Evolutionary conservation across 31 red algal genomes (phyloP).

Genomic region (Asparagopsis taxiformis): DNA sequence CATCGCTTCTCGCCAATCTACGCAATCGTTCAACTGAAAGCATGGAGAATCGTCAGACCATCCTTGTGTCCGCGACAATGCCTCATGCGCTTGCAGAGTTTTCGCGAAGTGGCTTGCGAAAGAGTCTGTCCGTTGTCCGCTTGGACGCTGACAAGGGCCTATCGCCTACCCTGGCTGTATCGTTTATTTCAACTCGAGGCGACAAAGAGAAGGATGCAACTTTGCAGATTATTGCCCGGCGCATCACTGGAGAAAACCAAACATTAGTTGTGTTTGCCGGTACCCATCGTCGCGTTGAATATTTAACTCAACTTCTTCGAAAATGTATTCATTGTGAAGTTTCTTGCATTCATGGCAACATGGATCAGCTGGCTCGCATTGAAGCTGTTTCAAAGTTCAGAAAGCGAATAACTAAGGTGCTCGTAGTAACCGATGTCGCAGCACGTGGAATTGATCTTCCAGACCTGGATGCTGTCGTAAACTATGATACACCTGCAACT

Average conservation of each 20-base stretch:
- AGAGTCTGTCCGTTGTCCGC: constrained; percentile 65
- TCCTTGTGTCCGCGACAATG: constrained; percentile 98
- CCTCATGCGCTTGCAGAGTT: constrained; percentile 92
- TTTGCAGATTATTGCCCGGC: constrained; percentile 59
- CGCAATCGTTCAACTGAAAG: constrained; percentile 24
- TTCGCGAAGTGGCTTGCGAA: constrained; percentile 70
- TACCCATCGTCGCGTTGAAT: constrained; percentile 78
- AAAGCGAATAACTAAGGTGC: constrained; percentile 27
- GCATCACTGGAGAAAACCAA: constrained; percentile 18
- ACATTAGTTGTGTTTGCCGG: constrained; percentile 67
- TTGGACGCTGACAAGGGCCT: constrained; percentile 86
- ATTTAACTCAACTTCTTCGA: constrained; percentile 42
- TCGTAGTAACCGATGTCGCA: constrained; percentile 98
- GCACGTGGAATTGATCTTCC: constrained; percentile 98
- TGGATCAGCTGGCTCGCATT: constrained; percentile 85
- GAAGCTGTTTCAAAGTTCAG: constrained; percentile 72
- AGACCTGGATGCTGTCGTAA: constrained; percentile 88
- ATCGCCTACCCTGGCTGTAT: constrained; percentile 71
- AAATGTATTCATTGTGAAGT: constrained; percentile 16
- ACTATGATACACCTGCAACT: constrained; percentile 90
- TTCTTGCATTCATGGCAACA: constrained; percentile 78
- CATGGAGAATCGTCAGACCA: constrained; percentile 71
- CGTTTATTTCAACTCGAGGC: constrained; percentile 50
- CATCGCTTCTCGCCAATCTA: constrained; percentile 46
- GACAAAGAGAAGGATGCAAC: constrained; percentile 82